Evolutionary conservation across 2,329 filamentous ascomycete species (phyloP), one percentile per base, ranked within the genome.

Genomic region (Cordyceps cateniannulata): DNA sequence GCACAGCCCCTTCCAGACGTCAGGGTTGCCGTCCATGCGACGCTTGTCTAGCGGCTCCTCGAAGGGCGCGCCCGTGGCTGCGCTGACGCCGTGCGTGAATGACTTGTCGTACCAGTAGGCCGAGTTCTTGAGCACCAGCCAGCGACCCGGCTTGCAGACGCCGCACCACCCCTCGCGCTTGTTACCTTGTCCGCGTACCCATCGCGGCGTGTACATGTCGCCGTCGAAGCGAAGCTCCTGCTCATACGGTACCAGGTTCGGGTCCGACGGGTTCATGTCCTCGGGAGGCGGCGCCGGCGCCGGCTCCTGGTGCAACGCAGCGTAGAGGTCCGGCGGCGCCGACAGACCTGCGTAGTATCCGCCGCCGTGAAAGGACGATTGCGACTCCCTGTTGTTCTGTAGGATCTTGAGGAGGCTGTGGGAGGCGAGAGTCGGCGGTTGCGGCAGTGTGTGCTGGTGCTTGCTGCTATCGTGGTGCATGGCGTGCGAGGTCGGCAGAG

Each of bases 61-160:
- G 75, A 95, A 93, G 3, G 87, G 85, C 64, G 82, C 86, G 25
- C 91, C 90, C 0, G 90, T 93, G 4, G 89, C 87, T 29, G 89
- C 90, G 69, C 88, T 91, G 71, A 96, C 91, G 54, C 91, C 91
- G 69, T 96, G 91, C 2, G 89, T 91, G 72, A 95, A 96, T 61
- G 88, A 90, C 79, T 95, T 93, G 77, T 96, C 91, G 73, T 96
- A 96, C 91, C 91, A 96, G 72, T 91, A 96, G 7, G 91, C 91
- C 60, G 89, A 93, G 75, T 96, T 95, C 78, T 95, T 96, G 62
- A 96, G 79, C 18, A 93, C 90, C 59, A 93, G 82, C 91, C 91
- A 96, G 54, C 90, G 81, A 3, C 90, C 90, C 2, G 90, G 88
- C 72, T 92, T 93, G 78, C 91, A 96, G 66, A 93, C 89, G 24